These are phyloP conservation scores for Keithomyces neogunnii DNA, from an alignment of 2,329 filamentous ascomycete species.

Conservation along the genomic window DNA sequence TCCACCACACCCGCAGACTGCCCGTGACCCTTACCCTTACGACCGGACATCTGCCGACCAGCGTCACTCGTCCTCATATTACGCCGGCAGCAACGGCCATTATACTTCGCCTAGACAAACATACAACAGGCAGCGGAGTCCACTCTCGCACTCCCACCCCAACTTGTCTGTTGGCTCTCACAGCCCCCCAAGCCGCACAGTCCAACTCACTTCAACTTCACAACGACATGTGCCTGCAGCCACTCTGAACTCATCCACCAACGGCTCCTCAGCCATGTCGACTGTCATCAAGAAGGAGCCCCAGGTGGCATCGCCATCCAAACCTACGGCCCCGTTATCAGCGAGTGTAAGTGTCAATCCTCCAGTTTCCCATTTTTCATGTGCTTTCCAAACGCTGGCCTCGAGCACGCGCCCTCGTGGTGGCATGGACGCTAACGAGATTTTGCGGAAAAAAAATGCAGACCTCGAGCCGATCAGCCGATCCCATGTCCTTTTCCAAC, in stretches of 20 bases:
- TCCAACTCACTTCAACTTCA: slow-evolving; percentile 39
- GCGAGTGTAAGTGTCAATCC: slow-evolving; percentile 28
- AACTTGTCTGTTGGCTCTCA: slow-evolving; percentile 33
- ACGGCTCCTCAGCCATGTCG: slow-evolving; percentile 30
- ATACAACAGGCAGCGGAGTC: slow-evolving; percentile 39
- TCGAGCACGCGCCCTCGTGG: background rate
- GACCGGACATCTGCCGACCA: slow-evolving; percentile 31
- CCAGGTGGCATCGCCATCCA: slow-evolving; percentile 30
- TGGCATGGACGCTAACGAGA: background rate
- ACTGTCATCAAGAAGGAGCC: slow-evolving; percentile 30
- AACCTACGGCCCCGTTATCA: slow-evolving; percentile 23
- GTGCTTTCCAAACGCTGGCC: slow-evolving; percentile 8
- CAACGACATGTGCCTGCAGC: slow-evolving; percentile 33
- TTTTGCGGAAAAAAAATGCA: slow-evolving; percentile 24
- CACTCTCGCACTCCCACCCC: slow-evolving; percentile 40
- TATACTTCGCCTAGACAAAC: slow-evolving; percentile 40
- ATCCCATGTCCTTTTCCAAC: slow-evolving; percentile 94
- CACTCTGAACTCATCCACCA: slow-evolving; percentile 28
- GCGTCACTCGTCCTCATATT: slow-evolving; percentile 30
- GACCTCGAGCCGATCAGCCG: slow-evolving; percentile 65
- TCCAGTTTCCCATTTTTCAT: slow-evolving; percentile 1
- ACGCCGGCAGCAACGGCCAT: slow-evolving; percentile 38
- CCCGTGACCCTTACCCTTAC: slow-evolving; percentile 43
- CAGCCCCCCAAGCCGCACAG: slow-evolving; percentile 32
- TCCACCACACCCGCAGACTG: slow-evolving; percentile 22